phyloP scores from a whole-genome alignment of 2,329 filamentous ascomycete genomes.

The Ascochyta viciae-villosae region DNA sequence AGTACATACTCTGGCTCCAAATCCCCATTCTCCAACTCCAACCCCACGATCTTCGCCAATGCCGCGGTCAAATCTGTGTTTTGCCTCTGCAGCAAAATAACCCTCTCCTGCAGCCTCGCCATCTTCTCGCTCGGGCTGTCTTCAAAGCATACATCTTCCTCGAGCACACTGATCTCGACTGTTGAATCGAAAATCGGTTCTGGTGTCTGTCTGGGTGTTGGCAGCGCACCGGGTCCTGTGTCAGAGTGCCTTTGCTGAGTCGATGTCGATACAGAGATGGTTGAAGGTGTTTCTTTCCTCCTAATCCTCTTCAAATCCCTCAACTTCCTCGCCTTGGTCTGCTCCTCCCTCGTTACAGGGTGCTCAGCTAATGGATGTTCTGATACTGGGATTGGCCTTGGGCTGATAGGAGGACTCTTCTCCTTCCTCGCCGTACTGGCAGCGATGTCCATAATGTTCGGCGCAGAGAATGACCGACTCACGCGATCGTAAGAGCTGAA shows the following conservation, averaged over 20 bases:
- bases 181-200: slow-evolving; percentile 17
- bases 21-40: slow-evolving; percentile 31
- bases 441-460: slow-evolving; percentile 13
- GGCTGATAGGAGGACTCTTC: slow-evolving; percentile 23
- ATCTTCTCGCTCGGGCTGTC: slow-evolving; percentile 20
- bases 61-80: slow-evolving; percentile 37
- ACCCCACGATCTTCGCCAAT: slow-evolving; percentile 35
- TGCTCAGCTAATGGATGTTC: slow-evolving; percentile 32
- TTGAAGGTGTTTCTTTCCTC: slow-evolving; percentile 20
- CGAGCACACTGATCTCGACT: slow-evolving; percentile 18
- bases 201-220: slow-evolving; percentile 25
- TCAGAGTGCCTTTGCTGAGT: slow-evolving; percentile 16
- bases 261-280: background rate
- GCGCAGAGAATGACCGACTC: slow-evolving; percentile 21
- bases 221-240: slow-evolving; percentile 16
- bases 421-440: slow-evolving; percentile 21
- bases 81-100: slow-evolving; percentile 32
- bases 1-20: slow-evolving; percentile 28
- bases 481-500: slow-evolving; percentile 13
- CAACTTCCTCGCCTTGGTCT: slow-evolving; percentile 32
- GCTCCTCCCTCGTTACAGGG: slow-evolving; percentile 26
- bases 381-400: slow-evolving; percentile 25
- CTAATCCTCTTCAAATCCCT: slow-evolving; percentile 36
- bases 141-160: slow-evolving; percentile 6
- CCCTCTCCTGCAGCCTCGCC: slow-evolving; percentile 25